Evolutionary conservation across 768 basidiomycete species (phyloP), one percentile per base, ranked within the genome.

Genomic region (Leccinum barrowsii): DNA sequence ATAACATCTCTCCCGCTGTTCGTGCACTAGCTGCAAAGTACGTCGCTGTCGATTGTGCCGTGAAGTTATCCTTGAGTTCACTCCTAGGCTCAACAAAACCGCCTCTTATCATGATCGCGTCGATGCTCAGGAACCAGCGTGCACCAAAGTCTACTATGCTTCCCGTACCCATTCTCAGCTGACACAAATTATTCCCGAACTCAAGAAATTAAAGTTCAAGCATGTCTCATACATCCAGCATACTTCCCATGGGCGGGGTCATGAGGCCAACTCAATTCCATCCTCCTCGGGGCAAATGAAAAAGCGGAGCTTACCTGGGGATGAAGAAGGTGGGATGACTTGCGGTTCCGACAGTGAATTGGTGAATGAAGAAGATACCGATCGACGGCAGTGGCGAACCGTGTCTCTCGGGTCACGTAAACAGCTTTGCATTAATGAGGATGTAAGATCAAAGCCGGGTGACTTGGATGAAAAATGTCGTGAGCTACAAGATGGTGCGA

Each of bases 101-200:
- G 26, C 6, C 32, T 61, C 63, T 22, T 49, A 22, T 28, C 50
- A 55, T 51, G 49, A 65, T 19, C 58, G 34, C 21, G 35, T 42
- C 8, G 60, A 61, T 30, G 56, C 64, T 30, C 75, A 76, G 48
- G 86, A 86, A 57, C 79, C 80, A 15, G 79, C 80, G 4, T 90
- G 88, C 67, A 88, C 84, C 37, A 90, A 93, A 78, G 87, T 98
- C 59, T 97, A 85, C 71, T 97, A 95, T 67, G 90, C 95, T 0
- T 98, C 97, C 0, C 81, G 96, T 32, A 99, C 96, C 1, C 96
- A 99, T 73, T 95, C 95, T 2, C 96, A 99, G 67, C 82, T 99
- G 4, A 80, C 94, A 2, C 96, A 99, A 70, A 80, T 98, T 4
- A 78, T 94, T 17, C 87, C 89, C 4, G 97, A 99, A 68, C 77